phyloP scores from a whole-genome alignment of 805 yeast genomes.

The Candida verbasci region DNA sequence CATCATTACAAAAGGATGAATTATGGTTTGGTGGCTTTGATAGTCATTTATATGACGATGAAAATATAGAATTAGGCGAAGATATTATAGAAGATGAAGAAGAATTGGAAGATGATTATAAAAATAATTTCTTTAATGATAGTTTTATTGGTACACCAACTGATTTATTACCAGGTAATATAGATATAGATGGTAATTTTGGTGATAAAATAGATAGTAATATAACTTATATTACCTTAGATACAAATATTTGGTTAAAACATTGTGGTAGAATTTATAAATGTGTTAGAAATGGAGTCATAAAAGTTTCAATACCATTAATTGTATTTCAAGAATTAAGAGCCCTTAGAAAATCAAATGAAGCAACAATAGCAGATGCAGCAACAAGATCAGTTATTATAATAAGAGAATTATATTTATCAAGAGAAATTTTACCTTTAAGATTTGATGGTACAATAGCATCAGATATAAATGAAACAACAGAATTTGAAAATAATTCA shows the following conservation, averaged over 20 bases:
- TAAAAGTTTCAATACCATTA: constrained; percentile 62
- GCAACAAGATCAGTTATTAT: constrained; percentile 79
- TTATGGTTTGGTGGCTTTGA: constrained; percentile 17
- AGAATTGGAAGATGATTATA: constrained; percentile 10
- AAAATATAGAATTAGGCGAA: constrained; percentile 13
- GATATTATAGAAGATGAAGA: constrained; percentile 18
- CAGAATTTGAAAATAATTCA: constrained; percentile 69
- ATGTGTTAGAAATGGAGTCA: constrained; percentile 55
- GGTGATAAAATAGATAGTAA: constrained; percentile 56
- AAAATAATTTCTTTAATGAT: constrained; percentile 9
- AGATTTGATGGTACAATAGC: constrained; percentile 70
- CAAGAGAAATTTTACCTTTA: constrained; percentile 52
- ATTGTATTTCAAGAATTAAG: constrained; percentile 76
- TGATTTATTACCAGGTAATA: constrained; percentile 9
- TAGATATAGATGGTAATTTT: constrained; percentile 42
- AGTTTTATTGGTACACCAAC: constrained; percentile 9
- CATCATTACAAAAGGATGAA: constrained; percentile 23
- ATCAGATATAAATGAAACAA: constrained; percentile 62
- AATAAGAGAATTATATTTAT: constrained; percentile 59
- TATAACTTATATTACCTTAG: constrained; percentile 58
- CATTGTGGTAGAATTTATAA: constrained; percentile 76
- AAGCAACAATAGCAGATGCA: constrained; percentile 70
- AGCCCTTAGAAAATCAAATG: constrained; percentile 65
- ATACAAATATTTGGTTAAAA: constrained; percentile 77
- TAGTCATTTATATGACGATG: constrained; percentile 11